Conservation (phyloP, 306 rosid species). For the Leucaena leucocephala region DNA sequence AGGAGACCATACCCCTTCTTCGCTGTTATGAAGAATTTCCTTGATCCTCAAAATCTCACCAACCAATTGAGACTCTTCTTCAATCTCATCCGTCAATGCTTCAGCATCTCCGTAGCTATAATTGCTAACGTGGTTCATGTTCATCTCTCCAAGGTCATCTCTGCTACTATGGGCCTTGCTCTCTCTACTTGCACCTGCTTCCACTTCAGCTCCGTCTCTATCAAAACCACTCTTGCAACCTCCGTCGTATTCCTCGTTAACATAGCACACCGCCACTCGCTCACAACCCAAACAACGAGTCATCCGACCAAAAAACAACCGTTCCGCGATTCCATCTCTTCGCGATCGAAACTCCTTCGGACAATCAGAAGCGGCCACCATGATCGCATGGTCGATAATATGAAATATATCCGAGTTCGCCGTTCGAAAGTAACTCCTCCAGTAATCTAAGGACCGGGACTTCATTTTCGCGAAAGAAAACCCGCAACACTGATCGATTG, state of each 20-base stretch:
- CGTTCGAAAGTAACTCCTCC: conserved; percentile 72
- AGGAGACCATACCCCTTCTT: conserved; percentile 50
- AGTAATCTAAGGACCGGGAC: conserved; percentile 60
- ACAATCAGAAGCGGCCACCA: conserved; percentile 83
- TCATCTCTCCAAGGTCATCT: conserved; percentile 56
- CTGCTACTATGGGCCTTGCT: conserved; percentile 67
- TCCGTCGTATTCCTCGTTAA: conserved; percentile 30
- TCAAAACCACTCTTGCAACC: conserved; percentile 49
- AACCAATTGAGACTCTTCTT: conserved; percentile 60
- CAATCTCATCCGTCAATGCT: conserved; percentile 93
- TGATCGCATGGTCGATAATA: conserved; percentile 75
- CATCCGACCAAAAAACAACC: conserved; percentile 52
- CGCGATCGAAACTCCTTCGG: conserved; percentile 70
- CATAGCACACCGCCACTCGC: conserved; percentile 49
- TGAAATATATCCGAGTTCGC: conserved; percentile 69
- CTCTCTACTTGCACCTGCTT: conserved; percentile 79
- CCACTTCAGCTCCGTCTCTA: conserved; percentile 50
- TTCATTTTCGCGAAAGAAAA: conserved; percentile 46
- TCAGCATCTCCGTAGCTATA: conserved; percentile 81
- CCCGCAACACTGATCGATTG: conserved; percentile 2
- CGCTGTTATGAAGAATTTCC: conserved; percentile 47
- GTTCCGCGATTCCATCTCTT: conserved; percentile 72
- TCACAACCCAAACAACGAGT: conserved; percentile 69
- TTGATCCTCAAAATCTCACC: conserved; percentile 81
- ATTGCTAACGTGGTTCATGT: conserved; percentile 55